A percentile compares a stretch with the other conserved stretches of the same genome.
phyloP scores from a whole-genome alignment of 768 basidiomycete genomes.

The Coprinellus micaceus region DNA sequence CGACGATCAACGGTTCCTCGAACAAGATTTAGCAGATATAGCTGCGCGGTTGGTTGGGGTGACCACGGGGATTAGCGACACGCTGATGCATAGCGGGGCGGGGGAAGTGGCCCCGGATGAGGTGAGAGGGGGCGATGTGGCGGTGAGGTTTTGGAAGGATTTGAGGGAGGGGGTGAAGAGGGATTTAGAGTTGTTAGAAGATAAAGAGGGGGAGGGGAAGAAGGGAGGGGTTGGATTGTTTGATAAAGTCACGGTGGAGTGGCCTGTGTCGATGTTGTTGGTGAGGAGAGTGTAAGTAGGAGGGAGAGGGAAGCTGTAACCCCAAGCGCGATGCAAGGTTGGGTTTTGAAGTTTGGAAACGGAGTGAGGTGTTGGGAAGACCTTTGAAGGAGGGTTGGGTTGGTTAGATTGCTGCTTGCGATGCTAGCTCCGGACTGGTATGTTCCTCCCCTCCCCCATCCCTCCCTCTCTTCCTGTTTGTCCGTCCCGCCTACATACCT shows the following conservation, averaged over 20 bases:
- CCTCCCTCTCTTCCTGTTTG: too few relatives aligned
- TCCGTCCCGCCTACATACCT: too few relatives aligned
- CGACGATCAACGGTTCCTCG: constrained; percentile 32
- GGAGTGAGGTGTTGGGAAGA: too few relatives aligned
- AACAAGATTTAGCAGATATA: constrained; percentile 25
- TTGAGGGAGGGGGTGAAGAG: constrained; percentile 37
- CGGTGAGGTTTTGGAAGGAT: constrained; percentile 57
- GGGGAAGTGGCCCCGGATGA: constrained; percentile 16
- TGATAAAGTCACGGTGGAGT: constrained; percentile 43
- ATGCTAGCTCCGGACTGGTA: too few relatives aligned
- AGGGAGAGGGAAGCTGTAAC: not conserved
- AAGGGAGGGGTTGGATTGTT: constrained; percentile 27
- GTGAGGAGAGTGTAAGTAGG: constrained; percentile 21
- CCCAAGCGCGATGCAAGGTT: too few relatives aligned
- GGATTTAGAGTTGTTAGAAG: too few relatives aligned
- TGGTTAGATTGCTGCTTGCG: too few relatives aligned
- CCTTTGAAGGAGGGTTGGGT: too few relatives aligned
- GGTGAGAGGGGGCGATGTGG: constrained; percentile 55
- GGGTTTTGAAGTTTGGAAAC: too few relatives aligned
- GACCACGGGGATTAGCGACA: constrained; percentile 15
- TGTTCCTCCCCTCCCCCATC: too few relatives aligned
- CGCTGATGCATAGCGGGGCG: not conserved
- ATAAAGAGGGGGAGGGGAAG: constrained; percentile 23
- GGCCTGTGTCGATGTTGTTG: constrained; percentile 47
- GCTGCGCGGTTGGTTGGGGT: not conserved